Conservation (phyloP, 768 basidiomycete species). For the Filobasidium floriforme region DNA sequence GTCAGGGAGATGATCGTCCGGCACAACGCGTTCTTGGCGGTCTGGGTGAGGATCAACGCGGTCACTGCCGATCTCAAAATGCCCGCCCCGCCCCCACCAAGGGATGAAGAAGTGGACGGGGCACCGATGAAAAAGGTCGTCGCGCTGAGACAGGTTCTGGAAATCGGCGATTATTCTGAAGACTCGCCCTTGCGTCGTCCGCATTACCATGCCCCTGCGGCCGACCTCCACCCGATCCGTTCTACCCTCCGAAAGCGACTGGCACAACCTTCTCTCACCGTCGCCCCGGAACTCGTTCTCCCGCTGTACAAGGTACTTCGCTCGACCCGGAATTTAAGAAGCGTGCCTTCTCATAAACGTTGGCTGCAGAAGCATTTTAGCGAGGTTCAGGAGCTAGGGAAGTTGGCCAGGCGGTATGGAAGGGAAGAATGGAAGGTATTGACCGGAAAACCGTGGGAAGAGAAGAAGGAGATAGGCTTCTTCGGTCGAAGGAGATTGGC, state of each 20-base stretch:
- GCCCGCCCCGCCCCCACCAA: not conserved
- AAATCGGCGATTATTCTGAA: not conserved
- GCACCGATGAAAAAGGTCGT: not conserved
- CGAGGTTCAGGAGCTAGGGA: not conserved
- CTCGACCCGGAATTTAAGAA: not conserved
- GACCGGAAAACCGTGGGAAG: constrained; percentile 10
- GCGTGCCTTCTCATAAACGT: not conserved
- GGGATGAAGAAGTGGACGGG: not conserved
- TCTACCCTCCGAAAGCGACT: constrained; percentile 10
- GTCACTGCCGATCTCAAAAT: constrained; percentile 2
- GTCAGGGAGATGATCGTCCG: constrained; percentile 12
- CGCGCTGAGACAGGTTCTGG: not conserved
- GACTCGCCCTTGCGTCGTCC: not conserved
- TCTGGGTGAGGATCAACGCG: constrained; percentile 12
- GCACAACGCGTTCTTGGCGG: constrained; percentile 8
- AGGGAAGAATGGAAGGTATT: constrained; percentile 18
- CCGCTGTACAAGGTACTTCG: constrained; percentile 8
- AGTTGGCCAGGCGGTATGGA: not conserved
- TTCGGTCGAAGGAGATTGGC: not conserved
- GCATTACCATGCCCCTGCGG: no score
- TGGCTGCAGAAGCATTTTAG: not conserved
- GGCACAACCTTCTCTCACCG: constrained; percentile 5
- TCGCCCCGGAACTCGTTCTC: constrained; percentile 3
- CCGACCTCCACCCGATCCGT: constrained; percentile 5
- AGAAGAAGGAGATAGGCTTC: not conserved